Evolutionary conservation across 2,329 filamentous ascomycete genomes (phyloP), one percentile per base, ranked within the genome.

Genomic region (Parastagonospora nodorum): DNA sequence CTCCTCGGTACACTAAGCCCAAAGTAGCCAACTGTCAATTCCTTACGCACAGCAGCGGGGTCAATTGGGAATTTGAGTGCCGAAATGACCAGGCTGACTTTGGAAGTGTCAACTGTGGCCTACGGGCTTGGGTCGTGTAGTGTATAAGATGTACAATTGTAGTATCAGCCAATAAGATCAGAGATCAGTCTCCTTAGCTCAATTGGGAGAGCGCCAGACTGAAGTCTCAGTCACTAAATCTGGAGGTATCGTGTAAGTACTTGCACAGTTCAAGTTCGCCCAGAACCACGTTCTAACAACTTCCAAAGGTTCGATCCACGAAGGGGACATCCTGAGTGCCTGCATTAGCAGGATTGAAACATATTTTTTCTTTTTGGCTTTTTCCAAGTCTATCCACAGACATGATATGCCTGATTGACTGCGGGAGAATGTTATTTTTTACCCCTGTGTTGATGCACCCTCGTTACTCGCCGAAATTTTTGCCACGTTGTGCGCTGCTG

Each of bases 181-280:
- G 19, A 24, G 19, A 24, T 24, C 52, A 53, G 58, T 64, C 60
- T 60, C 59, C 57, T 65, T 65, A 65, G 62, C 62, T 65, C 62
- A 65, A 61, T 65, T 65, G 62, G 62, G 62, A 65, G 62, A 65
- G 62, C 62, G 62, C 62, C 62, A 65, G 62, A 65, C 62, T 65
- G 62, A 65, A 65, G 62, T 62, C 51, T 63, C 60, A 50, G 62
- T 65, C 60, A 62, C 55, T 56, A 63, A 60, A 65, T 63, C 62
- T 65, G 62, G 62, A 65, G 62, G 62, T 64, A 64, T 59, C 51
- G 57, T 50, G 57, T 40, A 40, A 3, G 37, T 40, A 8, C 8
- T 12, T 6, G 10, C 7, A 9, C 15, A 5, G 5, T 28, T 5
- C 12, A 6, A 15, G 35, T 6, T 16, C 35, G 35, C 11, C 8